These are phyloP conservation scores for Nitzschia sp. DNA, from an alignment of 108 stramenopile species.

Conservation along the genomic window DNA sequence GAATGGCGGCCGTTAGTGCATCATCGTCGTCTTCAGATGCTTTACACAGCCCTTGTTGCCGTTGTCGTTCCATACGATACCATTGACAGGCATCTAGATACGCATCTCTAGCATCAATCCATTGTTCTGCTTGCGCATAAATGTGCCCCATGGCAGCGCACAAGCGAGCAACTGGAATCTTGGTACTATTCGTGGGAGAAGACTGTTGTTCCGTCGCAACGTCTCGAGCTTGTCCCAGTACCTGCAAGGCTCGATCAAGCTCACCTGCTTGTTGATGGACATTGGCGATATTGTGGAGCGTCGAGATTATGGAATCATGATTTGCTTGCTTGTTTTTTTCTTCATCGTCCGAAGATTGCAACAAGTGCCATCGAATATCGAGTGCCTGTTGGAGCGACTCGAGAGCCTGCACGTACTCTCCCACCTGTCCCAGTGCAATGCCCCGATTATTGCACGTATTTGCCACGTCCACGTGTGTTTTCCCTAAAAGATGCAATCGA, in stretches of 20 bases:
- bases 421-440: conserved; percentile 44
- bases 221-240: conserved; percentile 35
- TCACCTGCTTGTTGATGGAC: conserved; percentile 35
- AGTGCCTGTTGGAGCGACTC: conserved; percentile 28
- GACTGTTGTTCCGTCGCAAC: too few relatives aligned
- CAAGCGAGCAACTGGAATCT: conserved; percentile 28
- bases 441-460: conserved; percentile 55
- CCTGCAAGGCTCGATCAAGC: conserved; percentile 17
- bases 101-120: conserved; percentile 26
- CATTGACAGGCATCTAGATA: conserved; percentile 30
- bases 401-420: conserved; percentile 24
- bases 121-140: conserved; percentile 18
- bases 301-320: conserved; percentile 23
- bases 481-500: conserved; percentile 27
- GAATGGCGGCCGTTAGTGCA: not conserved
- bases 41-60: not conserved
- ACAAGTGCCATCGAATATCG: conserved; percentile 13
- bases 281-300: conserved; percentile 58
- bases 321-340: not conserved
- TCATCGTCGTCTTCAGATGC: not conserved
- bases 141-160: conserved; percentile 34
- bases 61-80: not conserved
- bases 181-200: too few relatives aligned
- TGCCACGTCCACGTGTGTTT: conserved; percentile 39
- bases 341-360: not conserved